phyloP scores from a whole-genome alignment of 208 protist genomes.

The Acanthamoeba healyi region DNA sequence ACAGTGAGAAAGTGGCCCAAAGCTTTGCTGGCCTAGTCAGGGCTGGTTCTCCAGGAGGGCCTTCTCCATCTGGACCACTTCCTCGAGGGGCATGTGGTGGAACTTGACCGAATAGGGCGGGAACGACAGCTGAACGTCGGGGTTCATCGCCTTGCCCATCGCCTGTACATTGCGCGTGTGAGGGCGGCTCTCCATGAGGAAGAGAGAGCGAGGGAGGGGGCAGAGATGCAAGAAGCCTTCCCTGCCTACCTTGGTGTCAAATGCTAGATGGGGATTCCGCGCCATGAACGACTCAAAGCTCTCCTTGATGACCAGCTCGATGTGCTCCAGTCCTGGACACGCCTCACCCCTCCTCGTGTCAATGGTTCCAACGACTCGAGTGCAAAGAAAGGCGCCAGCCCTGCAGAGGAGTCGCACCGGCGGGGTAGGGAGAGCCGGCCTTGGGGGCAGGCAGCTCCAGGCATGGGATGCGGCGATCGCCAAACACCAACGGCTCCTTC shows the following conservation, averaged over 20 bases:
- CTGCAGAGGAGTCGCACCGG: neutral
- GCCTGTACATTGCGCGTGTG: neutral
- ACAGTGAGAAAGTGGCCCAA: neutral
- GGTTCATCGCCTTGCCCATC: conserved; percentile 44
- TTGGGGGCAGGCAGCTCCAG: conserved; percentile 60
- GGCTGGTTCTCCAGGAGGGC: neutral
- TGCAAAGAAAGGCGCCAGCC: no score
- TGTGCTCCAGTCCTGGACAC: conserved; percentile 48
- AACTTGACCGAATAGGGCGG: conserved; percentile 63
- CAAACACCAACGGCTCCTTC: neutral
- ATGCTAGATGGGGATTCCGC: neutral
- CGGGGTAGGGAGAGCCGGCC: neutral
- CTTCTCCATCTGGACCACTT: conserved; percentile 44
- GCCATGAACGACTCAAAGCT: conserved; percentile 61
- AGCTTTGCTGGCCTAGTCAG: neutral
- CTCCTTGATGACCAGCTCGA: conserved; percentile 68
- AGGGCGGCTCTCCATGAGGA: neutral
- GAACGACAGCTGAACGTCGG: conserved; percentile 57
- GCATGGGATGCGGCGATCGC: conserved; percentile 24
- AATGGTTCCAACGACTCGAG: neutral
- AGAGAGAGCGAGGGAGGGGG: neutral
- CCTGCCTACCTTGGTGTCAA: conserved; percentile 29
- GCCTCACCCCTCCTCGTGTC: neutral
- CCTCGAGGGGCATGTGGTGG: conserved; percentile 59
- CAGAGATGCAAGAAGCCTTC: no score